Percentiles rank a stretch among this genome's conserved stretches.
These are phyloP conservation scores for Aureobasidium musti DNA, from an alignment of 2,329 filamentous ascomycete genomes.

Conservation along the genomic window DNA sequence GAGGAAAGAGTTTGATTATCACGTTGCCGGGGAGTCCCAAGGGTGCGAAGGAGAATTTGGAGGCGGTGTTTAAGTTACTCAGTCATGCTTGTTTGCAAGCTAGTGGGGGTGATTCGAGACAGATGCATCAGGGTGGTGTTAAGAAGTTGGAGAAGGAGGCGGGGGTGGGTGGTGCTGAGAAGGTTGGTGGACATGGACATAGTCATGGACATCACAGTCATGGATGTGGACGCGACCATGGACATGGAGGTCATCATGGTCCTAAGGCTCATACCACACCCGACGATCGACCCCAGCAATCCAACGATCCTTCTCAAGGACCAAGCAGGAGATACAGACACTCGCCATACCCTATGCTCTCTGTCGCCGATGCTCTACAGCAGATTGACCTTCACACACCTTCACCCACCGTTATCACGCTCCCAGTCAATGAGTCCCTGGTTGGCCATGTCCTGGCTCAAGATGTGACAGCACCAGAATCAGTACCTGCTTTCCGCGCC, in stretches of 20 bases:
- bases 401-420: slow-evolving; percentile 56
- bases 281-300: slow-evolving; percentile 55
- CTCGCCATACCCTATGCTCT: slow-evolving; percentile 90
- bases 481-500: slow-evolving; percentile 88
- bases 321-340: slow-evolving; percentile 72
- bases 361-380: slow-evolving; percentile 75
- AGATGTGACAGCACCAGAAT: slow-evolving; percentile 75
- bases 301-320: slow-evolving; percentile 62
- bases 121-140: slow-evolving; percentile 76
- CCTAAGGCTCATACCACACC: slow-evolving; percentile 71
- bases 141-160: slow-evolving; percentile 83
- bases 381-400: slow-evolving; percentile 76
- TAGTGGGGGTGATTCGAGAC: slow-evolving; percentile 76
- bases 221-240: slow-evolving; percentile 33
- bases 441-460: slow-evolving; percentile 79
- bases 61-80: slow-evolving; percentile 83
- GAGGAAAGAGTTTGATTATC: slow-evolving; percentile 77
- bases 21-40: slow-evolving; percentile 95
- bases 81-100: slow-evolving; percentile 94
- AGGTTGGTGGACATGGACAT: slow-evolving; percentile 42
- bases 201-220: slow-evolving; percentile 46
- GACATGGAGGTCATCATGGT: slow-evolving; percentile 51
- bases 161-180: slow-evolving; percentile 52
- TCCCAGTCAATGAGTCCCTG: slow-evolving; percentile 64
- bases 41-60: slow-evolving; percentile 89